phyloP scores from a whole-genome alignment of 441 rosid genomes.

The Croton laevigatus region DNA sequence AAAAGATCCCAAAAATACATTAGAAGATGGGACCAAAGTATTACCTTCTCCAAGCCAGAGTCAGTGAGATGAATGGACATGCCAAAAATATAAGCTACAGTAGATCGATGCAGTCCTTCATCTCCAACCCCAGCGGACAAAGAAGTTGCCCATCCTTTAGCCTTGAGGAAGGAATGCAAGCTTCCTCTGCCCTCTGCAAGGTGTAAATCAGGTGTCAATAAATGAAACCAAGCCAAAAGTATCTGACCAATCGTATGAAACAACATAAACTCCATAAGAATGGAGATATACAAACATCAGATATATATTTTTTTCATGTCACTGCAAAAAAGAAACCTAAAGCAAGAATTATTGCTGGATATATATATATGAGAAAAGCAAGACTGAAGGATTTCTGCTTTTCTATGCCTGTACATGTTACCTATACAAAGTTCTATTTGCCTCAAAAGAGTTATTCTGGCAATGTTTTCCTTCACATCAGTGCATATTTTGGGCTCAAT shows the following conservation, averaged over 20 bases:
- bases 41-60: conserved; percentile 89
- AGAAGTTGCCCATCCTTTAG: conserved; percentile 83
- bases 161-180: conserved; percentile 75
- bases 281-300: conserved; percentile 1
- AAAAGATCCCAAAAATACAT: neutral
- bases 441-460: neutral
- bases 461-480: neutral
- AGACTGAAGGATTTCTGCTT: neutral
- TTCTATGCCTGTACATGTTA: neutral
- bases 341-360: neutral
- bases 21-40: neutral
- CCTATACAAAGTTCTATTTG: too few relatives aligned
- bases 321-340: neutral
- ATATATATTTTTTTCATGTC: neutral
- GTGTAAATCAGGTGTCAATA: conserved; percentile 23
- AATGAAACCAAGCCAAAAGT: conserved; percentile 17
- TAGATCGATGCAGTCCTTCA: conserved; percentile 85
- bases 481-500: neutral
- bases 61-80: conserved; percentile 90
- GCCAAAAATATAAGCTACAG: conserved; percentile 80
- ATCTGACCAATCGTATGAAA: conserved; percentile 3
- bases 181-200: conserved; percentile 98
- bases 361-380: neutral
- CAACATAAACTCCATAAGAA: conserved; percentile 2
- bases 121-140: conserved; percentile 95